Base-by-base conservation (phyloP, 257 asterid species). In the Jacaranda mimosifolia region DNA sequence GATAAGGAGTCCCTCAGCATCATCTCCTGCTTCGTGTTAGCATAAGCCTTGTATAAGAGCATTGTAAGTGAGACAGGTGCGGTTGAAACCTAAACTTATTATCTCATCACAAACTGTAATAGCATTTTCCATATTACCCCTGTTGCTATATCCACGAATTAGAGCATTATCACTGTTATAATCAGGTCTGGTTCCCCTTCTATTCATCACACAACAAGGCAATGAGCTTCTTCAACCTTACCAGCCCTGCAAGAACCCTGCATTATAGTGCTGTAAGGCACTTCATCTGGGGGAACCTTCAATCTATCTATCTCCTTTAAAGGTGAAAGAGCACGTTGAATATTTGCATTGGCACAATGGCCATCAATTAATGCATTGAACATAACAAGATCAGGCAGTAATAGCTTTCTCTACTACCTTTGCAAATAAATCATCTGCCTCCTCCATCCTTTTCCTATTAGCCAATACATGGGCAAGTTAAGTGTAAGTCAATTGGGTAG, bases 351-450 rank as follows among this genome's bases (percentile, higher is more conserved):
- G 4, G 83, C 81, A 53, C 87, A 90, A 64, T 88, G 87, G 49
- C 92, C 92, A 69, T 76, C 78, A 75, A 90, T 86, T 69, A 88
- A 48, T 32, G 86, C 86, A 82, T 86, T 90, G 82, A 83, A 86
- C 90, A 88, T 85, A 69, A 86, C 73, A 70, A 86, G 85, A 85
- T 88, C 96, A 1, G 91, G 91, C 9, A 45, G 14, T 57, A 84
- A 84, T 72, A 21, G 88, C 89, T 82, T 82, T 85, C 42, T 43
- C 59, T 75, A 79, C 26, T 60, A 82, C 72, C 63, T 85, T 77
- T 17, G 68, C 80, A 36, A 79, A 79, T 52, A 90, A 83, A 62
- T 84, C 85, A 79, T 86, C 96, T 45, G 87, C 90, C 75, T 86
- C 92, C 36, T 85, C 40, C 91, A 90, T 85, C 73, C 79, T 82